phyloP scores from a whole-genome alignment of 2,329 filamentous ascomycete species.

The Xylariaceae sp. region DNA sequence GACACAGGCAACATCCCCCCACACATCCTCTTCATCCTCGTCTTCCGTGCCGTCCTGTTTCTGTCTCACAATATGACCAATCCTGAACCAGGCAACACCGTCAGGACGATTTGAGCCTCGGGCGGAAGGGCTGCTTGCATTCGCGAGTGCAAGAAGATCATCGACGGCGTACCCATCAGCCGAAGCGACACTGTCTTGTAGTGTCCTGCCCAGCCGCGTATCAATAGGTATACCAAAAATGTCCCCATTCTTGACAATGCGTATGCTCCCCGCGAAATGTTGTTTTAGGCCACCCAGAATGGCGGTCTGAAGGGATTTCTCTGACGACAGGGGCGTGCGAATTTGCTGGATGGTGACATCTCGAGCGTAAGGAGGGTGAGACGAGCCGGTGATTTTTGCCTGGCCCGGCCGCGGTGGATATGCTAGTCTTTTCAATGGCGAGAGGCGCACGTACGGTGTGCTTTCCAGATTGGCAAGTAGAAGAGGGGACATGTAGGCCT shows the following conservation, averaged over 20 bases:
- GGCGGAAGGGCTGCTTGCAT: constrained; percentile 29
- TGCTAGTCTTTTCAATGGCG: constrained; percentile 52
- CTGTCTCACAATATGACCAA: constrained; percentile 62
- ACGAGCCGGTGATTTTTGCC: constrained; percentile 47
- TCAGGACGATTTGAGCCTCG: constrained; percentile 33
- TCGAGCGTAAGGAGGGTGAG: constrained; percentile 51
- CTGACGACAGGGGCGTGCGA: constrained; percentile 79
- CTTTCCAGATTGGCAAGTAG: constrained; percentile 78
- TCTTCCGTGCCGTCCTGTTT: constrained; percentile 46
- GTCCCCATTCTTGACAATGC: constrained; percentile 80
- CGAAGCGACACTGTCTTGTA: constrained; percentile 61
- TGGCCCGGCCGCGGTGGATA: constrained; percentile 45
- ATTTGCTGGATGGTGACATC: constrained; percentile 87
- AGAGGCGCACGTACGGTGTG: constrained; percentile 70
- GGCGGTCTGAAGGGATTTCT: constrained; percentile 75
- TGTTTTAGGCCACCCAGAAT: constrained; percentile 80
- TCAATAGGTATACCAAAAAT: constrained; percentile 85
- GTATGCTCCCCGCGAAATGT: constrained; percentile 75
- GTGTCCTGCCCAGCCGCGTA: constrained; percentile 69
- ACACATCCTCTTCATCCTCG: constrained; percentile 59
- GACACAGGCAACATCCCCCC: constrained; percentile 81
- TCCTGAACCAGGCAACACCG: constrained; percentile 85
- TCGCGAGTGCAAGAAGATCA: constrained; percentile 54
- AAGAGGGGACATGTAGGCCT: constrained; percentile 74
- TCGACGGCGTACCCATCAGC: constrained; percentile 62